Conservation (phyloP, 2,329 filamentous ascomycete species). For the Chaetomiaceae sp. region DNA sequence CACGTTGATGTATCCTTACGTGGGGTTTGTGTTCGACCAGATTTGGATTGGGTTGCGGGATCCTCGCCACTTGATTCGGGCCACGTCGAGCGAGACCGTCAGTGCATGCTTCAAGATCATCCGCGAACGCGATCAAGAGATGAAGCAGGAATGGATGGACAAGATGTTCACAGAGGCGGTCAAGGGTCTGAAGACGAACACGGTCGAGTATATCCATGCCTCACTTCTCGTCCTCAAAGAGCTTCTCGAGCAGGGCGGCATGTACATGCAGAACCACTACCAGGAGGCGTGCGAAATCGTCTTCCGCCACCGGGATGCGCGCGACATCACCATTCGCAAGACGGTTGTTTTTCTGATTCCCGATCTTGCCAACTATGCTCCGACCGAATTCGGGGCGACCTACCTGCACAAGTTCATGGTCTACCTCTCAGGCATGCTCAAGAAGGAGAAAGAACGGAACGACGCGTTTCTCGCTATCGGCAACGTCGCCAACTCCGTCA, state of each 20-base stretch:
- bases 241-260: constrained; percentile 86
- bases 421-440: constrained; percentile 86
- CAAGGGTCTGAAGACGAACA: constrained; percentile 69
- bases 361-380: constrained; percentile 85
- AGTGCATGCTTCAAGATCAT: constrained; percentile 96
- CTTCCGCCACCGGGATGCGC: constrained; percentile 85
- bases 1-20: constrained; percentile 91
- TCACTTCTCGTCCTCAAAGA: constrained; percentile 90
- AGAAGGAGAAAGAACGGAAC: constrained; percentile 90
- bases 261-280: constrained; percentile 98
- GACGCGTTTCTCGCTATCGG: constrained; percentile 94
- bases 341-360: constrained; percentile 90
- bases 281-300: constrained; percentile 89
- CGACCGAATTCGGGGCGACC: constrained; percentile 76
- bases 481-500: constrained; percentile 92
- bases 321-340: constrained; percentile 78
- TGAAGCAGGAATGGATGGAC: constrained; percentile 81
- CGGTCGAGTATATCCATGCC: constrained; percentile 86
- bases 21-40: constrained; percentile 89
- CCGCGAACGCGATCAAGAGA: constrained; percentile 79
- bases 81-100: constrained; percentile 86
- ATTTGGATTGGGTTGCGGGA: constrained; percentile 94
- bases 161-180: constrained; percentile 86
- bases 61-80: constrained; percentile 81
- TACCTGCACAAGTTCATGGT: constrained; percentile 97